Base-by-base conservation (phyloP, 352 stramenopile genomes). In the Phytopythium boreale region DNA sequence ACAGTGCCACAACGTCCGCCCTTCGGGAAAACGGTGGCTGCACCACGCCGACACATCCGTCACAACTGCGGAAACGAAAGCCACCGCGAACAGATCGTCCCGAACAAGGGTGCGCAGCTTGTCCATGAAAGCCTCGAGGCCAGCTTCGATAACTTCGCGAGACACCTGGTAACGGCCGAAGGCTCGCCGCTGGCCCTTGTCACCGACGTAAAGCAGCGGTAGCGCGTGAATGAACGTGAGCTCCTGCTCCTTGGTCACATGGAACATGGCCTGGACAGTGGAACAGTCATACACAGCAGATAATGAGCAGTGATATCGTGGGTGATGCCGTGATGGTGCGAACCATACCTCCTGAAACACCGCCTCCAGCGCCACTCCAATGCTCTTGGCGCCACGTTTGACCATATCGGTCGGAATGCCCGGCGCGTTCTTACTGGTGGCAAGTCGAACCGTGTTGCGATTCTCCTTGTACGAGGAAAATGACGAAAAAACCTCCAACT, bases 51-150 rank as follows among this genome's bases (percentile, higher is more conserved):
- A 80, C 20, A 84, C 74, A 68, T 93, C 79, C 47, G 72, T 85
- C 22, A 92, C 49, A 37, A 89, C 76, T 11, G 87, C 84, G n/a
- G 76, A 72, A 24, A 93, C 67, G 44, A 95, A 95, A n/a, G 72
- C 76, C 20, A 87, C 71, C 8, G 79, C 73, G 26, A 89, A 75
- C 17, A 93, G 65, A 15, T 92, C 82, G 59, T 93, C 84, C 29
- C 80, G 76, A 2, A 71, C 73, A 0, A 84, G 79, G 1, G 74
- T 77, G 36, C 69, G 74, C 22, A 95, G 61, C 4, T 84, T 76
- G 41, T 91, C 82, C 2, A 82, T 59, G 24, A 95, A 91, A 1
- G 80, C 37, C 14, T 70, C 71, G 39, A 92, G 51, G 1, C 70
- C 75, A 20, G 71, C 63, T 4, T 89, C 75, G 2, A 93, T 74